These are phyloP conservation scores for Spergularia marina DNA, from an alignment of 148 eudicot genomes.

Conservation along the genomic window DNA sequence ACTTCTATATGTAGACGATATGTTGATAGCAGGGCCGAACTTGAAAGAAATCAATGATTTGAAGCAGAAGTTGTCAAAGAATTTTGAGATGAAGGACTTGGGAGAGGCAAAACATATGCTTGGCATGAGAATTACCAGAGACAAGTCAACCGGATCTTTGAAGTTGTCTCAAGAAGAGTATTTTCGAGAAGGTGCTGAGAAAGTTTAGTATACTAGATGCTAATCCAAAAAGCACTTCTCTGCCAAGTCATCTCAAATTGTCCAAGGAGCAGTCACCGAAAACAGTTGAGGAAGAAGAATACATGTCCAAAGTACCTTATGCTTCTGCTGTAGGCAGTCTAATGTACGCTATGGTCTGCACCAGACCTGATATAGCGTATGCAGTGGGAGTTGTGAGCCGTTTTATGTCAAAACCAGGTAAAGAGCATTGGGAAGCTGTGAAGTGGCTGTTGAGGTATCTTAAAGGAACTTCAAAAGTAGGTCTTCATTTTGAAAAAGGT, in stretches of 20 bases:
- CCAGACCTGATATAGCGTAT: conserved; percentile 24
- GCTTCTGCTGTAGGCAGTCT: conserved; percentile 28
- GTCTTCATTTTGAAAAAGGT: background rate
- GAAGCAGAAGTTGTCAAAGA: background rate
- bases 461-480: background rate
- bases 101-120: conserved; percentile 9
- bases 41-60: conserved; percentile 4
- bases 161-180: conserved; percentile 17
- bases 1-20: background rate
- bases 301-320: conserved; percentile 26
- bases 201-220: background rate
- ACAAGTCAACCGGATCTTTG: background rate
- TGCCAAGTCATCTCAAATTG: conserved; percentile 18
- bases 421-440: conserved; percentile 18
- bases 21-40: conserved; percentile 4
- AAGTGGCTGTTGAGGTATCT: conserved; percentile 9
- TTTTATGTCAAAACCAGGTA: conserved; percentile 22
- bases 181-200: background rate
- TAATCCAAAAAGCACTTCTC: conserved; percentile 21
- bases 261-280: conserved; percentile 9
- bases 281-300: conserved; percentile 14
- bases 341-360: conserved; percentile 29
- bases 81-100: conserved; percentile 22
- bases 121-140: conserved; percentile 18
- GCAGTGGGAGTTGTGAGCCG: conserved; percentile 14